Evolutionary conservation across 345 rosid species (phyloP).

Genomic region (Bruguiera sexangula): DNA sequence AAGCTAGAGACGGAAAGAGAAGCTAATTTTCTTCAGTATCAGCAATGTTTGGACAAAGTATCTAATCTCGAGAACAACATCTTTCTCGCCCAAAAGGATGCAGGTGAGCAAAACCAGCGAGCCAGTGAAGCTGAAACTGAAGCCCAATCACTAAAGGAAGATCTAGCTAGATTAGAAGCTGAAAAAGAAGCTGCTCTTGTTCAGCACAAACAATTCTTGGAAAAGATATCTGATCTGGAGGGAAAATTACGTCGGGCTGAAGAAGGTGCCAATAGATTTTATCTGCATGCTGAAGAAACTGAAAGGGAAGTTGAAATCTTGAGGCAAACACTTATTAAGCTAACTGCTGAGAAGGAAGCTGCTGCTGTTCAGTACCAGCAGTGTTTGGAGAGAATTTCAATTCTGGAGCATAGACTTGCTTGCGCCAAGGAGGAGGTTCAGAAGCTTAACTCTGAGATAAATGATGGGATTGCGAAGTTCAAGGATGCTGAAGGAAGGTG

Average conservation of each 20-base stretch:
- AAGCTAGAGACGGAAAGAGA: constrained; percentile 62
- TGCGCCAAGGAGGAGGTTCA: constrained; percentile 58
- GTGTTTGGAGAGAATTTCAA: constrained; percentile 67
- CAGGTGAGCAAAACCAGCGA: constrained; percentile 57
- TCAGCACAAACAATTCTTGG: constrained; percentile 53
- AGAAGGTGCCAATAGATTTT: constrained; percentile 48
- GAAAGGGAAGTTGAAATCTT: constrained; percentile 65
- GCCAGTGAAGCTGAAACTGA: constrained; percentile 62
- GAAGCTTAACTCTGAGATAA: constrained; percentile 65
- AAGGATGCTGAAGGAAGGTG: constrained; percentile 82
- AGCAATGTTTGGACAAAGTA: constrained; percentile 70
- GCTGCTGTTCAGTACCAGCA: constrained; percentile 62
- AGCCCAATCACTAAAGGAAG: constrained; percentile 49
- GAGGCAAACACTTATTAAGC: constrained; percentile 51
- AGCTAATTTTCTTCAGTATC: constrained; percentile 58
- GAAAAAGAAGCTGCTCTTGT: constrained; percentile 65
- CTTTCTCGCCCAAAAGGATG: constrained; percentile 50
- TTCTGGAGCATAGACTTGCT: constrained; percentile 61
- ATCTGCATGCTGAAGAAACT: constrained; percentile 58
- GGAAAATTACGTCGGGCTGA: constrained; percentile 55
- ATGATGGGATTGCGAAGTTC: constrained; percentile 59
- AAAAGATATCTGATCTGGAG: constrained; percentile 56
- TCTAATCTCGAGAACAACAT: constrained; percentile 49
- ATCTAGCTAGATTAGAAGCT: constrained; percentile 49
- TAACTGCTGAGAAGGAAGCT: constrained; percentile 67